These are phyloP conservation scores for Aureobasidium sp. DNA, from an alignment of 2,329 filamentous ascomycete species.

Conservation along the genomic window DNA sequence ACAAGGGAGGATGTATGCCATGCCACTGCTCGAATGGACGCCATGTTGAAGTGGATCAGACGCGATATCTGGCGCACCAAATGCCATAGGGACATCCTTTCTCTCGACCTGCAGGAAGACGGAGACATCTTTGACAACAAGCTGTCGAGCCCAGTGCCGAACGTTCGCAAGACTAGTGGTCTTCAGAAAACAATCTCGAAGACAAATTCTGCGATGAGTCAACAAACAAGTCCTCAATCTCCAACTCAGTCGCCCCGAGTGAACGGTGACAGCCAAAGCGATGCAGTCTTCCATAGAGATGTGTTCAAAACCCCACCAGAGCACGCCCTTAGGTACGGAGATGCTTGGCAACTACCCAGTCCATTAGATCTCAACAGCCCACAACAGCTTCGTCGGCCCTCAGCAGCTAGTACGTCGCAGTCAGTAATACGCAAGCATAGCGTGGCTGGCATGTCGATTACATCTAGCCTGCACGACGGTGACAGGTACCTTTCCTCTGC, in stretches of 20 bases:
- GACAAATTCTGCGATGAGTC: neutral
- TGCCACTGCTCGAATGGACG: slow-evolving; percentile 75
- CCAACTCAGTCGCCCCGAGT: slow-evolving; percentile 15
- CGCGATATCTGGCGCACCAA: slow-evolving; percentile 89
- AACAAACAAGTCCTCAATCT: neutral
- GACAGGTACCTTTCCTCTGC: slow-evolving; percentile 22
- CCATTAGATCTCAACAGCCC: slow-evolving; percentile 26
- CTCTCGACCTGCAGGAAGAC: slow-evolving; percentile 80
- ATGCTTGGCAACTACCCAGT: slow-evolving; percentile 29
- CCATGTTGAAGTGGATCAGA: slow-evolving; percentile 87
- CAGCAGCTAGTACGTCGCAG: slow-evolving; percentile 27
- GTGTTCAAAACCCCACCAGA: slow-evolving; percentile 42
- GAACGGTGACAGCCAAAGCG: slow-evolving; percentile 17
- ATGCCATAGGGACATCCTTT: slow-evolving; percentile 83
- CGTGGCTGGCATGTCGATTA: slow-evolving; percentile 2
- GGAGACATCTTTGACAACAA: slow-evolving; percentile 21
- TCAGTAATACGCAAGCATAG: slow-evolving; percentile 14
- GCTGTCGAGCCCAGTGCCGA: neutral
- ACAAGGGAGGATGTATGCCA: slow-evolving; percentile 80
- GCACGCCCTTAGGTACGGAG: slow-evolving; percentile 25
- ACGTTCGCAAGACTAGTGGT: slow-evolving; percentile 5
- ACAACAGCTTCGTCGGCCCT: slow-evolving; percentile 27
- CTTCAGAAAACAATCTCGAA: slow-evolving; percentile 16
- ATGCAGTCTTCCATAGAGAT: slow-evolving; percentile 26
- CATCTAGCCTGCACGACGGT: slow-evolving; percentile 24